phyloP scores from a whole-genome alignment of 2,329 filamentous ascomycete genomes.

The Lachnellula arida region DNA sequence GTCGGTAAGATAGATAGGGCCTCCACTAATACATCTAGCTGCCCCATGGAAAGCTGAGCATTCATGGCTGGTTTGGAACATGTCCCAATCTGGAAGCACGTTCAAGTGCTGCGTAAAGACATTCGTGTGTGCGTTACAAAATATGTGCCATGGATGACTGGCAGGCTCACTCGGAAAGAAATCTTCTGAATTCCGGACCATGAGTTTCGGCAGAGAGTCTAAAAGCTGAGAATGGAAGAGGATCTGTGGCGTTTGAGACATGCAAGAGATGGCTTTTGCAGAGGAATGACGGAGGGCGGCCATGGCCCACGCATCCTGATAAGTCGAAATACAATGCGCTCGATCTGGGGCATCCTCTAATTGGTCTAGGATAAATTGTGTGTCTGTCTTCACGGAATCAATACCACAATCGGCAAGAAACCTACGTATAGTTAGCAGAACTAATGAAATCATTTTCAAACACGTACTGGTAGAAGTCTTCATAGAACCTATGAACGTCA shows the following conservation, averaged over 20 bases:
- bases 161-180: constrained; percentile 13
- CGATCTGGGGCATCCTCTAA: constrained; percentile 1
- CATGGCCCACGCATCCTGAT: constrained; percentile 9
- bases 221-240: constrained; percentile 11
- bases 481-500: constrained; percentile 9
- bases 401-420: constrained; percentile 11
- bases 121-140: constrained; percentile 12
- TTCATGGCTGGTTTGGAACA: constrained; percentile 14
- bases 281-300: constrained; percentile 7
- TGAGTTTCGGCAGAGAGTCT: background rate
- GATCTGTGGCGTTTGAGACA: constrained; percentile 12
- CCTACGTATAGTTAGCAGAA: background rate
- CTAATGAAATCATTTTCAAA: too few relatives aligned
- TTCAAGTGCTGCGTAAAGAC: constrained; percentile 13
- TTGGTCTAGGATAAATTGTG: constrained; percentile 11
- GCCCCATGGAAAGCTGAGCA: constrained; percentile 12
- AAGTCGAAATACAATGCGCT: constrained; percentile 3
- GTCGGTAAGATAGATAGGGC: constrained; percentile 16
- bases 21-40: constrained; percentile 10
- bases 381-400: constrained; percentile 12
- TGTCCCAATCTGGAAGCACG: constrained; percentile 6
- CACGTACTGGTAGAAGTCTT: constrained; percentile 15
- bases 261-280: constrained; percentile 15
- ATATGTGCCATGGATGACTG: constrained; percentile 15
- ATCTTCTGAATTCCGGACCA: constrained; percentile 16